phyloP scores from a whole-genome alignment of 495 filamentous ascomycete species.

The Talaromyces borbonicus region DNA sequence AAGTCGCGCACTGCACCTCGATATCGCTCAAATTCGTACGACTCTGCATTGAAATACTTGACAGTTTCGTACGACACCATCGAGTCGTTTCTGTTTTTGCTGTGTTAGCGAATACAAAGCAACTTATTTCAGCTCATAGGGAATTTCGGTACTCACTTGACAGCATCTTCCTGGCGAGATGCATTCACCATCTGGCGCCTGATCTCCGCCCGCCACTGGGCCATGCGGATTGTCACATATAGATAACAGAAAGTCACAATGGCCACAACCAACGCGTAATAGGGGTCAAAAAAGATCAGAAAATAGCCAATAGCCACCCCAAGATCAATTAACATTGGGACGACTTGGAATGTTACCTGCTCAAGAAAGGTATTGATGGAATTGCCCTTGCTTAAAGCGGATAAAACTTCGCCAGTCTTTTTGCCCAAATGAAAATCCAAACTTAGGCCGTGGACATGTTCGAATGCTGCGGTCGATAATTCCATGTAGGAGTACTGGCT shows the following conservation, averaged over 20 bases:
- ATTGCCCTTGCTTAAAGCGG: constrained; percentile 87
- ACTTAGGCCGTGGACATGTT: constrained; percentile 91
- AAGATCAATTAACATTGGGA: constrained; percentile 91
- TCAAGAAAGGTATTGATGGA: constrained; percentile 96
- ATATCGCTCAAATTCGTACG: constrained; percentile 85
- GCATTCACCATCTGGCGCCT: constrained; percentile 89
- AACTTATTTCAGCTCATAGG: too few relatives aligned
- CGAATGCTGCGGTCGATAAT: constrained; percentile 87
- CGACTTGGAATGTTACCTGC: constrained; percentile 87
- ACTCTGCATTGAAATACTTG: constrained; percentile 97
- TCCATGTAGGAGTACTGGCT: constrained; percentile 94
- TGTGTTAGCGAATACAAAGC: neutral
- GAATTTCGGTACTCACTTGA: constrained; percentile 41
- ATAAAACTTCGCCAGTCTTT: constrained; percentile 91
- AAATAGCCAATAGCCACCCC: constrained; percentile 81
- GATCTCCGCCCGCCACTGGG: constrained; percentile 83
- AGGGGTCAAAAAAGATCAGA: constrained; percentile 66
- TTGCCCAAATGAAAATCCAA: constrained; percentile 95
- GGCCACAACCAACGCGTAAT: constrained; percentile 85
- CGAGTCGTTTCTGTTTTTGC: constrained; percentile 64
- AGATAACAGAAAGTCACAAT: constrained; percentile 94
- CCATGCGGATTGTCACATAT: constrained; percentile 91
- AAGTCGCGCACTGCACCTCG: constrained; percentile 68
- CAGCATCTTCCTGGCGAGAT: constrained; percentile 87
- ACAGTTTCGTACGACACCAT: constrained; percentile 98